A percentile compares a stretch with the other conserved stretches of the same genome.
Evolutionary conservation across 805 yeast species (phyloP).

Genomic region (Wilhelminamyces savonicus): DNA sequence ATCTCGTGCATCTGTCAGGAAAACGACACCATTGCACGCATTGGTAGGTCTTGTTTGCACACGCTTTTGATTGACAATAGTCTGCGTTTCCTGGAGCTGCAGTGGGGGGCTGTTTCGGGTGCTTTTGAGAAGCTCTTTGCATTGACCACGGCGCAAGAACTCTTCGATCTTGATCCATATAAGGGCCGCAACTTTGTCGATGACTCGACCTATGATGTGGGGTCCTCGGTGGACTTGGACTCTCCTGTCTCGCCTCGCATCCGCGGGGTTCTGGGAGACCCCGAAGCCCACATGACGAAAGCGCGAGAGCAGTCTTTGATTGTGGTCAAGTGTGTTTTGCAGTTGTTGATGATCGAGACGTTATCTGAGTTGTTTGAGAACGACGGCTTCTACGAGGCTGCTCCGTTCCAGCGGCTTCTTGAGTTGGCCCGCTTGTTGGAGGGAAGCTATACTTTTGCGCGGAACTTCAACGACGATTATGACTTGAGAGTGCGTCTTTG

Average conservation of each 20-base stretch:
- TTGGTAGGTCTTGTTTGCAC: constrained; percentile 85
- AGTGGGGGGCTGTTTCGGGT: constrained; percentile 69
- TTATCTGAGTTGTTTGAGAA: constrained; percentile 72
- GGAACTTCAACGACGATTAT: constrained; percentile 81
- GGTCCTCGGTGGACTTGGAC: constrained; percentile 7
- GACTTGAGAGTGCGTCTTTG: constrained; percentile 82
- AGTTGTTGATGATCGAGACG: constrained; percentile 81
- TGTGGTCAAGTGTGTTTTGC: constrained; percentile 89
- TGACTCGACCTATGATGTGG: constrained; percentile 12
- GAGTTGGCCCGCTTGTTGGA: constrained; percentile 55
- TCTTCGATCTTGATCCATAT: constrained; percentile 59
- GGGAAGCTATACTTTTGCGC: constrained; percentile 74
- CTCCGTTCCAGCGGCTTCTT: constrained; percentile 63
- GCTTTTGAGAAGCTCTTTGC: constrained; percentile 69
- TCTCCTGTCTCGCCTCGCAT: constrained; percentile 5
- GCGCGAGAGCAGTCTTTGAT: constrained; percentile 62
- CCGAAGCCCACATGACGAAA: constrained; percentile 32
- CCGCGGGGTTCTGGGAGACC: constrained; percentile 17
- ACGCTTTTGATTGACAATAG: constrained; percentile 75
- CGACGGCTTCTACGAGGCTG: constrained; percentile 57
- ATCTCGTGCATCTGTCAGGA: constrained; percentile 92
- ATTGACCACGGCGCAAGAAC: constrained; percentile 78
- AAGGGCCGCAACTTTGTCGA: constrained; percentile 8
- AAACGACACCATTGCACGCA: constrained; percentile 92
- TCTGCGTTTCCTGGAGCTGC: constrained; percentile 49